These are phyloP conservation scores for Yamadazyma kitorensis DNA, from an alignment of 805 yeast species.

Conservation along the genomic window DNA sequence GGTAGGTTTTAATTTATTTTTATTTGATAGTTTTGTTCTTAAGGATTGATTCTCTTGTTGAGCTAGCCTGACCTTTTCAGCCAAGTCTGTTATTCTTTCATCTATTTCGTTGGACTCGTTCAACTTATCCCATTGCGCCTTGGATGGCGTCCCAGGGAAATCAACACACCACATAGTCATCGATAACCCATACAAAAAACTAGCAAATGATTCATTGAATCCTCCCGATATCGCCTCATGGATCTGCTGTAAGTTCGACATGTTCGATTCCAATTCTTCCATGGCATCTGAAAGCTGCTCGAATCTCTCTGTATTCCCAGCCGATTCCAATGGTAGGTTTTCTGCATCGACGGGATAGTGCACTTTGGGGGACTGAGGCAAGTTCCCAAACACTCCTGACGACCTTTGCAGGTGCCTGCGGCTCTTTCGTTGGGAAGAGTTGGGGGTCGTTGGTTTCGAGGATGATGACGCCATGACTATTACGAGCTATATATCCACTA, in stretches of 20 bases:
- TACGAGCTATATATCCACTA: neutral
- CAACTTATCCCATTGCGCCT: conserved; percentile 30
- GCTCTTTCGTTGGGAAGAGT: conserved; percentile 5
- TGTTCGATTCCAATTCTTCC: conserved; percentile 55
- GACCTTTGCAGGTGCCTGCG: conserved; percentile 23
- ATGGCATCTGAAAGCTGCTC: conserved; percentile 47
- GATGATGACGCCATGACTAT: conserved; percentile 5
- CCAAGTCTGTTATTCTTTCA: conserved; percentile 20
- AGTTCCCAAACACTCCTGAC: conserved; percentile 33
- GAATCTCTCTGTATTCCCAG: conserved; percentile 38
- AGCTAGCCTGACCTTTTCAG: conserved; percentile 17
- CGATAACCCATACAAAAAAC: conserved; percentile 75
- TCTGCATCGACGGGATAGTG: conserved; percentile 44
- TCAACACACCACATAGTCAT: conserved; percentile 89
- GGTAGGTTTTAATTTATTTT: conserved; percentile 6
- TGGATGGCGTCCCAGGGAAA: conserved; percentile 46
- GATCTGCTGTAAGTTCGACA: conserved; percentile 53
- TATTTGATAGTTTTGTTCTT: conserved; percentile 17
- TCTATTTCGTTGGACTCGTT: conserved; percentile 20
- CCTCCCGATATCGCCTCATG: conserved; percentile 57
- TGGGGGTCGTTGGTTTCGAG: conserved; percentile 10
- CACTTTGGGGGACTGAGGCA: conserved; percentile 41
- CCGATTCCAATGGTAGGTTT: conserved; percentile 41
- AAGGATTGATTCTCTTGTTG: conserved; percentile 23
- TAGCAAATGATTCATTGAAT: conserved; percentile 76